Conservation (phyloP, 352 stramenopile species). For the Globisporangium recalcitrans region DNA sequence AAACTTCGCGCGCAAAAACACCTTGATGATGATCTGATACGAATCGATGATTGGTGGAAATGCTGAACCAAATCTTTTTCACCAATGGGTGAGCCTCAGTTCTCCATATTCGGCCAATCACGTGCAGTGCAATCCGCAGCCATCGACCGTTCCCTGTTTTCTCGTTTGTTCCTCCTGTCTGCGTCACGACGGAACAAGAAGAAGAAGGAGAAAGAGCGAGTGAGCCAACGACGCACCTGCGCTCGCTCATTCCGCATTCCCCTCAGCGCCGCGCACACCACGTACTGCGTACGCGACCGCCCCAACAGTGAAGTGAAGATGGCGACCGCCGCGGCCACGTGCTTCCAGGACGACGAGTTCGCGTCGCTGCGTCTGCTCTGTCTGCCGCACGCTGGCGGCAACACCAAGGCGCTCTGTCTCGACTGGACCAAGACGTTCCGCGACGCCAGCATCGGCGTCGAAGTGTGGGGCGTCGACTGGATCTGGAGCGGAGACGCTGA, state of each 20-base stretch:
- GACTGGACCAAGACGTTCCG: constrained; percentile 42
- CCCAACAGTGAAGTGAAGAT: constrained; percentile 13
- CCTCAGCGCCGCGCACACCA: not conserved
- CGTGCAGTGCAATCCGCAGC: not conserved
- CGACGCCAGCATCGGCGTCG: constrained; percentile 28
- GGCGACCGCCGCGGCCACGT: constrained; percentile 38
- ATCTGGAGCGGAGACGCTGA: constrained; percentile 24
- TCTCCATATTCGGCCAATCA: not conserved
- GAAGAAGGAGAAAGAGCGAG: not conserved
- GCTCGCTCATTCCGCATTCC: constrained; percentile 8
- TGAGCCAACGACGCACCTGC: not conserved
- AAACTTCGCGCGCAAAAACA: not conserved
- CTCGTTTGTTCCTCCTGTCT: not conserved
- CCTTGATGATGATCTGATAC: constrained; percentile 4
- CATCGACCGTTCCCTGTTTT: not conserved
- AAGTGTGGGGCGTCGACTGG: constrained; percentile 70
- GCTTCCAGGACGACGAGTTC: constrained; percentile 60
- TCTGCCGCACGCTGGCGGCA: constrained; percentile 50
- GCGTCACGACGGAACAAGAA: not conserved
- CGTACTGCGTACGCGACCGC: not conserved
- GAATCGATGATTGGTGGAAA: constrained; percentile 3
- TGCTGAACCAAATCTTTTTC: not conserved
- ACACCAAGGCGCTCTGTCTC: constrained; percentile 34
- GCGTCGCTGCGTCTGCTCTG: constrained; percentile 59
- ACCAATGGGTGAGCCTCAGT: not conserved